Evolutionary conservation across 306 rosid genomes (phyloP), one percentile per base, ranked within the genome.

Genomic region (Purshia tridentata): DNA sequence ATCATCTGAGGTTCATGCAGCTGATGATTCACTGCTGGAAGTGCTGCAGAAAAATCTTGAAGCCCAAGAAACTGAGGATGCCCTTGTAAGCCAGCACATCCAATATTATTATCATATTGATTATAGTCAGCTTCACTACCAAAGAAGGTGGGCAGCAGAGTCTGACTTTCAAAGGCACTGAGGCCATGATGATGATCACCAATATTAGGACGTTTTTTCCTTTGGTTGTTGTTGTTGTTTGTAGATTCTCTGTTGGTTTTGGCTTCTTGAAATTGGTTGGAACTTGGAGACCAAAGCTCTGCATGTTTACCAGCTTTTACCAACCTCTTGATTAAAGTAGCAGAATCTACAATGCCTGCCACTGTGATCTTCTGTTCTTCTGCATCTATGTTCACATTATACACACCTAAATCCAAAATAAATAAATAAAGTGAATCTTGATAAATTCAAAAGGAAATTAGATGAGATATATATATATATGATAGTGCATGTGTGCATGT

Each of bases 231-330:
- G 67, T 66, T n/a, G 20, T 70, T 65, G 41, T 73, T 29, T 1
- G 61, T 68, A 12, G 23, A 3, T 19, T 59, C 67, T 51, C 44
- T 13, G 66, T 16, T 49, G 20, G 40, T 14, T 51, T 58, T 57
- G 8, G 5, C 42, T 40, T 72, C 35, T 29, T 29, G 35, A 29
- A 29, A 29, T 29, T 29, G 70, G 63, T 67, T 76, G 80, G 70
- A 65, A 75, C 22, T 79, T 75, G 73, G 70, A 60, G 77, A 64
- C 80, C 73, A 74, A 60, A 84, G 73, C 66, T 87, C 92, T 60
- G 85, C 88, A 77, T 80, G 89, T 77, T 89, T 89, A 3, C 91
- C 90, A 46, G 73, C 70, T 74, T 53, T 85, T 45, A 46, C 75
- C 76, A 87, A 75, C 78, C 77, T 84, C 22, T 78, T 67, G 56